These are phyloP conservation scores for Apiotrichum montevideense DNA, from an alignment of 1,284 basidiomycete species.

Conservation along the genomic window DNA sequence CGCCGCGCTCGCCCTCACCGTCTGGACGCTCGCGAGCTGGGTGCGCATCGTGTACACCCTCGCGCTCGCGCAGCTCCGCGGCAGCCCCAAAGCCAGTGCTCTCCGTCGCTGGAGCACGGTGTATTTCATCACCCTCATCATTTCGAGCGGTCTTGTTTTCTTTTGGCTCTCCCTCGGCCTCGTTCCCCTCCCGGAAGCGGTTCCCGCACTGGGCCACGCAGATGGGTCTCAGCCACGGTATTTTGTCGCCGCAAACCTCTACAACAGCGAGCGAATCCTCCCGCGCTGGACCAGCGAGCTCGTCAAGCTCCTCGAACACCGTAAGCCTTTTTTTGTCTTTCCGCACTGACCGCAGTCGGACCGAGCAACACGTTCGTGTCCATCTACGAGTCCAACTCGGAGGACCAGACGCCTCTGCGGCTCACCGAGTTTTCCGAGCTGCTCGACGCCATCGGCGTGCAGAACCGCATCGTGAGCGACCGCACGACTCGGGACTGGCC, in stretches of 20 bases:
- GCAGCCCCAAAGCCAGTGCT: not conserved
- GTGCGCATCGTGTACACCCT: constrained; percentile 4
- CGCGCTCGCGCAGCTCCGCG: not conserved
- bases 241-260: constrained; percentile 34
- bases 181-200: constrained; percentile 4
- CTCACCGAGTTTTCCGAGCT: constrained; percentile 44
- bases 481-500: constrained; percentile 36
- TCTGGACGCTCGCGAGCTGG: constrained; percentile 21
- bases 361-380: constrained; percentile 54
- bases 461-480: constrained; percentile 43
- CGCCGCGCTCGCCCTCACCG: constrained; percentile 9
- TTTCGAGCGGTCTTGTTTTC: constrained; percentile 10
- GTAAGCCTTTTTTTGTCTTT: constrained; percentile 15
- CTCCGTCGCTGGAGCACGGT: constrained; percentile 1
- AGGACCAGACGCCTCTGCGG: constrained; percentile 49
- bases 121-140: constrained; percentile 4
- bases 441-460: constrained; percentile 39
- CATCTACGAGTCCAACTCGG: constrained; percentile 55
- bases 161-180: constrained; percentile 22
- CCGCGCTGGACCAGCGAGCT: constrained; percentile 21
- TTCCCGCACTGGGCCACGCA: constrained; percentile 9
- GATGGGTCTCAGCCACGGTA: constrained; percentile 9
- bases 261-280: constrained; percentile 30
- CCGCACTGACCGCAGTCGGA: constrained; percentile 44
- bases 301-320: constrained; percentile 18